These are phyloP conservation scores for Hymenoscyphus fraxineus DNA, from an alignment of 2,329 filamentous ascomycete genomes.

Conservation along the genomic window DNA sequence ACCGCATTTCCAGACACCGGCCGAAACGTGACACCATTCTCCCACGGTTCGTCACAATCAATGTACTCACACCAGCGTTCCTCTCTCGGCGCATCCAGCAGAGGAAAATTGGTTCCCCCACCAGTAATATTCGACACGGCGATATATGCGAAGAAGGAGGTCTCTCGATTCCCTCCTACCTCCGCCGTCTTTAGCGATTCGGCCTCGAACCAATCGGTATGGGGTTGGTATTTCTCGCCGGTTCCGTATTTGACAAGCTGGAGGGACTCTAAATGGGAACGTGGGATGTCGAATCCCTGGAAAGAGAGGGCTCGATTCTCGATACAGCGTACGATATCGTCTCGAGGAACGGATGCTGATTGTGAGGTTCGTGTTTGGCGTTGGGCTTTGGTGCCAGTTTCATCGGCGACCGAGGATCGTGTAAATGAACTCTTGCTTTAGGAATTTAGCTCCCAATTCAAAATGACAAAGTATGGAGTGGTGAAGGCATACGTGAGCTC, in stretches of 20 bases:
- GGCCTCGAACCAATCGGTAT: not conserved
- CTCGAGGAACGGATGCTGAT: not conserved
- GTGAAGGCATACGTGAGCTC: not conserved
- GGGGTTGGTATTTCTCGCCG: not conserved
- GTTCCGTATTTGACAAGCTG: not conserved
- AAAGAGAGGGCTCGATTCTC: not conserved
- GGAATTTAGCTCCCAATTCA: not conserved
- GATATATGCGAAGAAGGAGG: not conserved
- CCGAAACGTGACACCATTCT: not conserved
- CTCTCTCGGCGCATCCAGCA: not conserved
- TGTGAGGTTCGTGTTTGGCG: not conserved
- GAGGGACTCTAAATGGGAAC: not conserved
- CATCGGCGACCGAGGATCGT: not conserved
- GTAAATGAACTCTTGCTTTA: too few species aligned
- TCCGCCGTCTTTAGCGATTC: too few species aligned
- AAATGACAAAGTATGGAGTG: not conserved
- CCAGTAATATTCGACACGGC: not conserved
- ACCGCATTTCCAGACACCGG: slow-evolving; percentile 48
- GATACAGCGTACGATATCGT: not conserved
- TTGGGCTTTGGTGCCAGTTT: not conserved
- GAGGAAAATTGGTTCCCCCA: not conserved
- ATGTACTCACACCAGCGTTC: not conserved
- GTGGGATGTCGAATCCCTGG: not conserved
- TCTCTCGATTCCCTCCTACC: not conserved
- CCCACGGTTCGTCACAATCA: not conserved